Evolutionary conservation across 257 asterid species (phyloP), one percentile per base, ranked within the genome.

Genomic region (Ajuga chamaepitys): DNA sequence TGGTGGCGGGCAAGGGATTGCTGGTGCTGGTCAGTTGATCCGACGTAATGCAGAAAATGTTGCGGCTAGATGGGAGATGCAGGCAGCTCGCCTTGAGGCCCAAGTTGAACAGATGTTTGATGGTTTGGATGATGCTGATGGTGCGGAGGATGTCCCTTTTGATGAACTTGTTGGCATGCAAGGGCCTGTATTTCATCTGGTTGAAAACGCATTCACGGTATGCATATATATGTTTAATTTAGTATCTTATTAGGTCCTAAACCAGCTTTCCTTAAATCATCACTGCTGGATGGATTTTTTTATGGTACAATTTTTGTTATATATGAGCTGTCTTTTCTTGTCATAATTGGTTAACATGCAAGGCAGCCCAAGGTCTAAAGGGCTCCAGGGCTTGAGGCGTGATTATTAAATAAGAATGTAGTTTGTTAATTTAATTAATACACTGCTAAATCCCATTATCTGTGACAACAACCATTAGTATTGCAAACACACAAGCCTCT

Each of bases 121-220:
- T 86, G 99, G 95, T 52, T 55, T 94, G 81, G 97, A 94, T 79
- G 99, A 94, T 78, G 99, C 95, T 50, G 99, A 94, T 81, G 99
- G 99, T 61, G 99, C 96, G 7, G 99, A 90, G 81, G 99, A 94
- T 70, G 99, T 94, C 10, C 97, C 99, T 34, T 94, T 94, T 54
- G 99, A 90, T 68, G 99, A 94, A 77, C 86, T 94, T 75, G 99
- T 94, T 66, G 99, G 99, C 77, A 94, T 94, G 99, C 97, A 90
- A 85, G 99, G 99, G 41, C 99, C 99, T 50, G 95, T 94, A 30
- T 94, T 94, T 70, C 99, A 94, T 82, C 82, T 94, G 71, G 95
- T 90, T 71, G 99, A 94, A 77, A 94, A 90, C 73, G 97, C 97
- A 44, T 92, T 92, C 78, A 92, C 98, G 1, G 98, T 92, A 70